These are phyloP conservation scores for Rhodotorula sp. DNA, from an alignment of 1,284 basidiomycete genomes.

Conservation along the genomic window DNA sequence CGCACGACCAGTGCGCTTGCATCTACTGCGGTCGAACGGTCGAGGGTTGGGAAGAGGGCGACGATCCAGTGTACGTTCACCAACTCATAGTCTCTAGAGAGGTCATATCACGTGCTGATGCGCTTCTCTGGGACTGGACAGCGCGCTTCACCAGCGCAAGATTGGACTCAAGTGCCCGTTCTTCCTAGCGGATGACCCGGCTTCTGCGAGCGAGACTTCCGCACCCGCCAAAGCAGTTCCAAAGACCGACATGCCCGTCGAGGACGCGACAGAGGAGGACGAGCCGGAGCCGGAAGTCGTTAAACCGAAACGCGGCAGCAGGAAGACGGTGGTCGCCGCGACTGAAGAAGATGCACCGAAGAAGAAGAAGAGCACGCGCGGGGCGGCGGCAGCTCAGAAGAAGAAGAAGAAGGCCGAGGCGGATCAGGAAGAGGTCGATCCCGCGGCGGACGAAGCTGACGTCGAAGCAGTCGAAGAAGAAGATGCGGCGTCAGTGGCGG, in stretches of 20 bases:
- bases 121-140: not conserved
- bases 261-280: not conserved
- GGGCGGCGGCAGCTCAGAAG: not conserved
- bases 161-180: constrained; percentile 34
- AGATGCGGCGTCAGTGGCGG: not conserved
- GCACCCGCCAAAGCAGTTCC: not conserved
- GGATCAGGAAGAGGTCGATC: not conserved
- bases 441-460: not conserved
- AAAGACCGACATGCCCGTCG: not conserved
- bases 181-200: constrained; percentile 26
- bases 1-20: constrained; percentile 23
- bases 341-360: not conserved
- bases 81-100: too few relatives aligned
- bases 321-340: constrained; percentile 1
- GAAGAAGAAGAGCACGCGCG: not conserved
- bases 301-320: constrained; percentile 15
- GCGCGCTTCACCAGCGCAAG: constrained; percentile 29
- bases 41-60: constrained; percentile 35
- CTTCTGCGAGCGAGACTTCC: not conserved
- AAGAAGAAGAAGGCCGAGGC: not conserved
- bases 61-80: constrained; percentile 31
- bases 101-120: too few relatives aligned
- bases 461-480: not conserved
- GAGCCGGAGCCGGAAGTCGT: not conserved
- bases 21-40: constrained; percentile 31